Conservation (phyloP, 1,284 basidiomycete species). For the Schizopora paradoxa region DNA sequence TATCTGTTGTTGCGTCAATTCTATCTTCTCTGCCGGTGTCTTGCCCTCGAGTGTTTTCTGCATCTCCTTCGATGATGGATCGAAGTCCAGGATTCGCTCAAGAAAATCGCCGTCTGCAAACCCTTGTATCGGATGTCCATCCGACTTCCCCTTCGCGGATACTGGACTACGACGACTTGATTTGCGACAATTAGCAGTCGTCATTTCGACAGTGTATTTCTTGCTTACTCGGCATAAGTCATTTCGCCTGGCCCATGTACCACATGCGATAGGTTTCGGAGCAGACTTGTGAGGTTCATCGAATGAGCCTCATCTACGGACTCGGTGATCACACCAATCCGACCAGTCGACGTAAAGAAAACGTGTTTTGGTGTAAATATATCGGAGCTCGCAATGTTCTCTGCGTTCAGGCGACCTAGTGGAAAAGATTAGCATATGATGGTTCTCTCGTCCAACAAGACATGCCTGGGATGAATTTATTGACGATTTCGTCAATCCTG, state of each 20-base stretch:
- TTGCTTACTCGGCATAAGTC: constrained; percentile 59
- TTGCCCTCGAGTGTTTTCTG: constrained; percentile 47
- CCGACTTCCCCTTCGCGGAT: constrained; percentile 51
- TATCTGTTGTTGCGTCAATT: constrained; percentile 38
- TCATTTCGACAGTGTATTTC: too few relatives aligned
- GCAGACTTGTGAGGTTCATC: constrained; percentile 66
- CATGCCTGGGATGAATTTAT: constrained; percentile 62
- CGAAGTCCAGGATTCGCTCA: constrained; percentile 55
- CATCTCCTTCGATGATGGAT: constrained; percentile 30
- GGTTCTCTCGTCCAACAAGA: too few relatives aligned
- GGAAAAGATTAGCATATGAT: constrained; percentile 3
- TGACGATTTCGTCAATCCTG: constrained; percentile 66
- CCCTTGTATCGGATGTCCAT: constrained; percentile 56
- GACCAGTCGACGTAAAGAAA: constrained; percentile 77
- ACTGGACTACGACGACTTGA: constrained; percentile 3
- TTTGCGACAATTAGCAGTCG: background rate
- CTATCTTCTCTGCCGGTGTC: constrained; percentile 49
- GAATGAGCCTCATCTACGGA: constrained; percentile 45
- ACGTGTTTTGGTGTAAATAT: constrained; percentile 54
- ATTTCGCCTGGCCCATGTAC: constrained; percentile 53
- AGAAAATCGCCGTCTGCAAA: constrained; percentile 91
- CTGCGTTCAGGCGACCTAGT: background rate
- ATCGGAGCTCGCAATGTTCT: background rate
- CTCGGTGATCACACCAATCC: constrained; percentile 75
- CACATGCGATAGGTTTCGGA: constrained; percentile 68